A percentile compares a stretch with the other conserved stretches of the same genome.
phyloP scores from a whole-genome alignment of 2,329 filamentous ascomycete species.

The Diplodia scrobiculata region DNA sequence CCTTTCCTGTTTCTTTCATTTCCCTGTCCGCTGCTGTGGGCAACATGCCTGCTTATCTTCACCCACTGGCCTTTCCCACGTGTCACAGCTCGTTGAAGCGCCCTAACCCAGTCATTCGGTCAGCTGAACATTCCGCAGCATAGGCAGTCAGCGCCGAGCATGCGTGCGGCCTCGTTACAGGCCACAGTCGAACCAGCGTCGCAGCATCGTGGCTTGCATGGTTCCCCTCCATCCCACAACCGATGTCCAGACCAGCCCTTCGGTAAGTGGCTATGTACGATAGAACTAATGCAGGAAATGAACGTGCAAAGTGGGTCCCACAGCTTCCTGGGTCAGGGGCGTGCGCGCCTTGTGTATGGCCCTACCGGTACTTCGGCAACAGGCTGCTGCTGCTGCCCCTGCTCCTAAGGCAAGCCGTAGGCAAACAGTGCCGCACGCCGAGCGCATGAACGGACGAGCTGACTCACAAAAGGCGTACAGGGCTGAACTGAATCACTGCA shows the following conservation, averaged over 20 bases:
- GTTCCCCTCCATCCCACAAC: background rate
- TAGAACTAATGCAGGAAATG: background rate
- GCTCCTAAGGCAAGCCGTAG: background rate
- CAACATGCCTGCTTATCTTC: background rate
- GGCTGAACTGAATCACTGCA: background rate
- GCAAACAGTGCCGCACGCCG: background rate
- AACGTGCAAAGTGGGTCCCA: background rate
- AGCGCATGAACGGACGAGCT: background rate
- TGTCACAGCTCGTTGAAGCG: background rate
- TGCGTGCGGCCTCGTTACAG: background rate
- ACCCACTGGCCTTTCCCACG: background rate
- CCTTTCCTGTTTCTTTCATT: background rate
- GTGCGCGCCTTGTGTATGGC: background rate
- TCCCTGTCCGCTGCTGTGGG: background rate
- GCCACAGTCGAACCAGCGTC: background rate
- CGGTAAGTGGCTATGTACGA: background rate
- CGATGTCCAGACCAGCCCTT: background rate
- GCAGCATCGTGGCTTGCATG: background rate
- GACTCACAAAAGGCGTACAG: background rate
- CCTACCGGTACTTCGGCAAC: background rate
- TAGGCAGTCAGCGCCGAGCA: background rate
- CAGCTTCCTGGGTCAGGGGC: slow-evolving; percentile 13
- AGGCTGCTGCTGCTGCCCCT: background rate
- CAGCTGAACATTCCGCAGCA: background rate
- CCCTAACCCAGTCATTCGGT: background rate